These are phyloP conservation scores for Collariella sp. DNA, from an alignment of 495 filamentous ascomycete genomes.

Conservation along the genomic window DNA sequence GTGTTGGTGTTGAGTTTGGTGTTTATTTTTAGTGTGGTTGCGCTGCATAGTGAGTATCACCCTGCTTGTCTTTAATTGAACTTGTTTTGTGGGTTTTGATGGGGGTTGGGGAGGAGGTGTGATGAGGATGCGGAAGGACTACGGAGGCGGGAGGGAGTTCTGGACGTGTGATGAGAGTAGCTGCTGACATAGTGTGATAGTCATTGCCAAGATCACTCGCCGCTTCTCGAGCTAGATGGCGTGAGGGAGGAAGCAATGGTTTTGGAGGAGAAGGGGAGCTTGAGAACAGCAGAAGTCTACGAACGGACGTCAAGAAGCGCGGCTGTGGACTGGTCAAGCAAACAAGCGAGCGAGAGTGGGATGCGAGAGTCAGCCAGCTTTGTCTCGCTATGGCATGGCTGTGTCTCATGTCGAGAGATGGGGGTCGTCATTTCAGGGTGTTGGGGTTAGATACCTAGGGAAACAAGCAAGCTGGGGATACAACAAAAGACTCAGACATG, in stretches of 20 bases:
- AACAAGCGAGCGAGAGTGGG: background rate
- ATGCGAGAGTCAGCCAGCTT: background rate
- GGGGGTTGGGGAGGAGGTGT: background rate
- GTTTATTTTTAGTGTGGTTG: conserved; percentile 98
- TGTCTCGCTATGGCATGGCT: background rate
- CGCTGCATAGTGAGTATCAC: conserved; percentile 73
- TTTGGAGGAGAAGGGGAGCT: background rate
- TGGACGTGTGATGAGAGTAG: conserved; percentile 4
- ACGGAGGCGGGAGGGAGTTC: no score
- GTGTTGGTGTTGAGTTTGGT: conserved; percentile 89
- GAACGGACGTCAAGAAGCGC: background rate
- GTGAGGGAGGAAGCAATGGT: background rate
- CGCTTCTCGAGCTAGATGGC: conserved; percentile 66
- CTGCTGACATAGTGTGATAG: conserved; percentile 37
- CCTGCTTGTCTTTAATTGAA: conserved; percentile 15
- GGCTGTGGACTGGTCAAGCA: background rate
- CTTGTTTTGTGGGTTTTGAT: background rate
- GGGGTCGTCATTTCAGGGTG: background rate
- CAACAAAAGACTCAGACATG: background rate
- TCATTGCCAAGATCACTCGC: conserved; percentile 93
- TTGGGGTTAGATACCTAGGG: conserved; percentile 4
- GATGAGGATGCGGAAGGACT: background rate
- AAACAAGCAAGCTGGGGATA: background rate
- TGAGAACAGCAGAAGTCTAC: background rate
- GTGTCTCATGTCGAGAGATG: background rate